phyloP scores from a whole-genome alignment of 1,284 basidiomycete genomes.

The Melanopsichium pennsylvanicum region DNA sequence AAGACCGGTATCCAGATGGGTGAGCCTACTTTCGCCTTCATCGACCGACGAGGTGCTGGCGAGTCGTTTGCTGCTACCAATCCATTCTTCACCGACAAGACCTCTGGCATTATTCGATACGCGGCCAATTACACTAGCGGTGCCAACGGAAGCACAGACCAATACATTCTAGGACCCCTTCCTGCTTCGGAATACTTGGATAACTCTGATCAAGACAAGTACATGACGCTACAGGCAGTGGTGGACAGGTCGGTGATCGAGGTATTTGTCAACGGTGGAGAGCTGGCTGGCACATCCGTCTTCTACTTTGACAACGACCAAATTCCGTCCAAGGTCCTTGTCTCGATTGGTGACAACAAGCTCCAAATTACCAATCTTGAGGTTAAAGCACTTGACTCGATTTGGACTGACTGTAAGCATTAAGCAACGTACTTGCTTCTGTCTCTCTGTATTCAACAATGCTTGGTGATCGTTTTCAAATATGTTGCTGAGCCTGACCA shows the following conservation, averaged over 20 bases:
- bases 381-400: slow-evolving; percentile 40
- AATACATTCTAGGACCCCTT: slow-evolving; percentile 30
- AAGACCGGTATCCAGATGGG: slow-evolving; percentile 52
- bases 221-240: slow-evolving; percentile 47
- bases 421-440: too few species aligned
- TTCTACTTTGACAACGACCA: slow-evolving; percentile 52
- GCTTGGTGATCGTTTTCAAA: too few species aligned
- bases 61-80: slow-evolving; percentile 54
- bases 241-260: slow-evolving; percentile 64
- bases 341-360: slow-evolving; percentile 43
- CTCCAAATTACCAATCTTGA: slow-evolving; percentile 31
- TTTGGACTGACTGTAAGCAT: slow-evolving; percentile 37
- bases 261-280: slow-evolving; percentile 63
- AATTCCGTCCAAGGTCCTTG: slow-evolving; percentile 28
- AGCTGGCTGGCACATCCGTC: slow-evolving; percentile 39
- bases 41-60: slow-evolving; percentile 63
- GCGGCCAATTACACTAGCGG: slow-evolving; percentile 32
- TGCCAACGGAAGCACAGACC: slow-evolving; percentile 3
- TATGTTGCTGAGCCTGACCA: too few species aligned
- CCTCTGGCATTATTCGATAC: slow-evolving; percentile 41
- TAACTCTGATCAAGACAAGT: slow-evolving; percentile 15
- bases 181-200: slow-evolving; percentile 21
- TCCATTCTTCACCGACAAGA: slow-evolving; percentile 66
- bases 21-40: slow-evolving; percentile 58
- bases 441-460: too few species aligned